Evolutionary conservation across 2,329 filamentous ascomycete genomes (phyloP).

Genomic region (Pseudocercospora crystallina): DNA sequence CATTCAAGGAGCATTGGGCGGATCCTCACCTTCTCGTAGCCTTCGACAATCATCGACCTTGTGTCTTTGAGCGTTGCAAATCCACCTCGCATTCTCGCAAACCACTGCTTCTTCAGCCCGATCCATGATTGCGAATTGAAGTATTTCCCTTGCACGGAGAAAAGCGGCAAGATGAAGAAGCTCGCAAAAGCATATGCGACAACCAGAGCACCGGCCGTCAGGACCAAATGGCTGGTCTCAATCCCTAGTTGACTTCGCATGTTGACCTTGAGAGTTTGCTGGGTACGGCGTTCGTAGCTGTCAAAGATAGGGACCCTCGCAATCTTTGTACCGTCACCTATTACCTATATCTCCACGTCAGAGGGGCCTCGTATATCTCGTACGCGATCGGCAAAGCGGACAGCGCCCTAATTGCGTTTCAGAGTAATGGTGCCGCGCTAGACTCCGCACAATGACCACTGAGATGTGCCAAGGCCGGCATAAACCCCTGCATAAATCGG

Average conservation of each 20-base stretch:
- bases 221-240: conserved; percentile 6
- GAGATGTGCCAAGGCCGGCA: too few relatives aligned
- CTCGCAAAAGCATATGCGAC: conserved; percentile 12
- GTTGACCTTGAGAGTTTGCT: conserved; percentile 7
- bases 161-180: conserved; percentile 12
- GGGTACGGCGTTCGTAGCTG: background rate
- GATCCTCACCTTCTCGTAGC: conserved; percentile 18
- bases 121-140: conserved; percentile 18
- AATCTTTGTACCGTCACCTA: conserved; percentile 3
- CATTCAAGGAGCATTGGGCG: background rate
- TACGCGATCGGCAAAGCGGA: conserved; percentile 5
- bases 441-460: too few relatives aligned
- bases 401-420: too few relatives aligned
- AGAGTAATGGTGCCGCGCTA: too few relatives aligned
- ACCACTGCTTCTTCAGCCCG: conserved; percentile 19
- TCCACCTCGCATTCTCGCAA: conserved; percentile 16
- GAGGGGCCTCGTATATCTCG: conserved; percentile 11
- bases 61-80: conserved; percentile 17
- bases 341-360: background rate
- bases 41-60: conserved; percentile 16
- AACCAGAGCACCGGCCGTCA: conserved; percentile 13
- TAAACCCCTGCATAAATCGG: too few relatives aligned
- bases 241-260: conserved; percentile 1
- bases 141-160: conserved; percentile 14
- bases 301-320: background rate